phyloP scores from a whole-genome alignment of 2,329 filamentous ascomycete genomes.

The Stachybotrys elegans region DNA sequence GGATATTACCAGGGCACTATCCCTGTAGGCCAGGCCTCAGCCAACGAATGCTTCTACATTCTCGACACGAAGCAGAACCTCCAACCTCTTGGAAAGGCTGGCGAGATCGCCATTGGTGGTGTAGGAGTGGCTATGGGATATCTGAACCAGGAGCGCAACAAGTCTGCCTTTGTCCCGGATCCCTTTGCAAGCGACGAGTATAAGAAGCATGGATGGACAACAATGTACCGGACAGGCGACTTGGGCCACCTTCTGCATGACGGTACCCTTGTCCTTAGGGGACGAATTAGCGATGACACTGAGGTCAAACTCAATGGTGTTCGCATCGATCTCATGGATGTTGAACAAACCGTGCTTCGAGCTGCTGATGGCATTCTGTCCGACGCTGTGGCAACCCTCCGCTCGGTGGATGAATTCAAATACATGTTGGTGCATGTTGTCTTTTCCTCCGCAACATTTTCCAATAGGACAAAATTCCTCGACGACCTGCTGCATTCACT shows the following conservation, averaged over 20 bases:
- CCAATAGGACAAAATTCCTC: conserved; percentile 5
- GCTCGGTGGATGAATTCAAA: background rate
- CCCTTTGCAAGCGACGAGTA: conserved; percentile 18
- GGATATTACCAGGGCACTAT: conserved; percentile 5
- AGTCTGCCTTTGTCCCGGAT: conserved; percentile 30
- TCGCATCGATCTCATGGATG: conserved; percentile 33
- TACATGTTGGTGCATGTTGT: background rate
- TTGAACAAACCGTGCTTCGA: conserved; percentile 22
- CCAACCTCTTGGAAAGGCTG: conserved; percentile 29
- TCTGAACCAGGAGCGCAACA: conserved; percentile 20
- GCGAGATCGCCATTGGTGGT: conserved; percentile 37
- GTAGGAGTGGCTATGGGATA: conserved; percentile 37
- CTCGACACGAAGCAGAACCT: conserved; percentile 31
- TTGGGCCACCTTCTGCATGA: conserved; percentile 26
- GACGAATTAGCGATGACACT: conserved; percentile 32
- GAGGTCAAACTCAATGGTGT: conserved; percentile 26
- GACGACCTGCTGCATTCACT: conserved; percentile 10
- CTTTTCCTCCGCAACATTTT: background rate
- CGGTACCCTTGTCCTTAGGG: conserved; percentile 31
- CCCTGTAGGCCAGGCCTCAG: conserved; percentile 17
- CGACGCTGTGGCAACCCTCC: background rate
- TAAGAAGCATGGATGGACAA: conserved; percentile 18
- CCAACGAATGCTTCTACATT: conserved; percentile 32
- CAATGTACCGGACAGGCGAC: conserved; percentile 40
- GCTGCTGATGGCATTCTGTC: conserved; percentile 1